phyloP scores from a whole-genome alignment of 2,329 filamentous ascomycete genomes.

The Pseudogymnoascus sp. region DNA sequence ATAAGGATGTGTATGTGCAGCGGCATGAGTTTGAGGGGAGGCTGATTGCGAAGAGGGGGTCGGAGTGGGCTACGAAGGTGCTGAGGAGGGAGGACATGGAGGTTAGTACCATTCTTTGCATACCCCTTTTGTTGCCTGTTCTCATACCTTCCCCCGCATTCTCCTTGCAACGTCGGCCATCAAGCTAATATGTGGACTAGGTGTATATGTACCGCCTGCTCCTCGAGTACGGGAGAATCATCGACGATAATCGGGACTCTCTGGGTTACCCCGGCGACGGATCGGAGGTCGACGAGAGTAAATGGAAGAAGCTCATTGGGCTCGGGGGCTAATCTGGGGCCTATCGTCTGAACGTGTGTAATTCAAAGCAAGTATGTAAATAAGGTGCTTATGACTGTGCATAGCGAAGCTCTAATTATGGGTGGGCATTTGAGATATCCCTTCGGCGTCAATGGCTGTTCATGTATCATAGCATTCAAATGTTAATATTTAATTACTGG shows the following conservation, averaged over 20 bases:
- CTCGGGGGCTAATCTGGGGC: not conserved
- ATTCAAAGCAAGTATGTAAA: not conserved
- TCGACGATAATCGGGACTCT: conserved; percentile 31
- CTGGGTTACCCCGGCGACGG: conserved; percentile 29
- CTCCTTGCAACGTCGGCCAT: not conserved
- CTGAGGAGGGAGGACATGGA: conserved; percentile 65
- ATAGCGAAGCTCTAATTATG: not conserved
- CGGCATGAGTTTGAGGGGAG: conserved; percentile 48
- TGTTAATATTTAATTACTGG: not conserved
- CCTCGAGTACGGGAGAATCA: conserved; percentile 48
- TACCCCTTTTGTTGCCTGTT: not conserved
- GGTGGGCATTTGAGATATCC: not conserved
- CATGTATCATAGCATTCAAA: not conserved
- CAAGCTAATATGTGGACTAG: conserved; percentile 27
- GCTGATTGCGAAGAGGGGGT: conserved; percentile 56
- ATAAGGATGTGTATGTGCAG: conserved; percentile 28
- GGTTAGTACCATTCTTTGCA: conserved; percentile 41
- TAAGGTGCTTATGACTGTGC: not conserved
- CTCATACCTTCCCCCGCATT: conserved; percentile 9
- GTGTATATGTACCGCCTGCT: conserved; percentile 59
- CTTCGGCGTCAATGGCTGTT: not conserved
- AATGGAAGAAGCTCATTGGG: not conserved
- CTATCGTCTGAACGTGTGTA: not conserved
- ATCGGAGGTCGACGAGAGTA: conserved; percentile 23
- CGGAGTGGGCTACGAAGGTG: conserved; percentile 63